These are phyloP conservation scores for Macrotyloma uniflorum DNA, from an alignment of 306 rosid species.

Conservation along the genomic window DNA sequence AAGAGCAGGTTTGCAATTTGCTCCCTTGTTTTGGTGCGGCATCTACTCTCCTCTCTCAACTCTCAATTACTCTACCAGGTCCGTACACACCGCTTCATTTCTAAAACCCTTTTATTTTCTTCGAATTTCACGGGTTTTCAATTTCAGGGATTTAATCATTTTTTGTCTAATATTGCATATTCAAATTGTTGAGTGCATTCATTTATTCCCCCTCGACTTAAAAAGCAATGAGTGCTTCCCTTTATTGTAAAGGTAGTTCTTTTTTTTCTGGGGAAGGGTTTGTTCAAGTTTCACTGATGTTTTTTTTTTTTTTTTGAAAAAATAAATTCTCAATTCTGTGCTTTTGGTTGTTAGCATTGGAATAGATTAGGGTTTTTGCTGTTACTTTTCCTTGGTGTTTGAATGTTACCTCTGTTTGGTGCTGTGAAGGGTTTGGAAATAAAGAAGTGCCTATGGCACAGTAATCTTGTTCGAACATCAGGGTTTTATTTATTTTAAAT, in stretches of 20 bases:
- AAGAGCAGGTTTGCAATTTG: neutral
- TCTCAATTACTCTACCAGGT: neutral
- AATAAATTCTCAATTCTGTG: too few species aligned
- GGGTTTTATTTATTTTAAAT: neutral
- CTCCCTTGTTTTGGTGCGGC: neutral
- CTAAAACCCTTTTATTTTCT: neutral
- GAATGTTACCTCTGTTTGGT: conserved; percentile 10
- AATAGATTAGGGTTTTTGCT: conserved; percentile 12
- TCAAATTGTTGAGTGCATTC: neutral
- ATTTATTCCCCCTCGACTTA: neutral
- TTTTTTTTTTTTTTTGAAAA: neutral
- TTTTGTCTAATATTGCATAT: neutral
- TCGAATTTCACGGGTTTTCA: neutral
- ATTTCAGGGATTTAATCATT: conserved; percentile 31
- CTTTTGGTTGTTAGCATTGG: neutral
- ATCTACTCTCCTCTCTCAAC: neutral
- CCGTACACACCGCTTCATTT: neutral
- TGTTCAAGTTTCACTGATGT: neutral
- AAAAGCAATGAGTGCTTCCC: neutral
- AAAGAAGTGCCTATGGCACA: neutral
- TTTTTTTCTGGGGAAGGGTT: too few species aligned
- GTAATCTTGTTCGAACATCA: neutral
- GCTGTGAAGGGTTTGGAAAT: neutral
- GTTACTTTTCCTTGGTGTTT: neutral
- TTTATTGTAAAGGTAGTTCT: neutral